Evolutionary conservation across 2,329 filamentous ascomycete genomes (phyloP).

Genomic region (Epichloe baconii): DNA sequence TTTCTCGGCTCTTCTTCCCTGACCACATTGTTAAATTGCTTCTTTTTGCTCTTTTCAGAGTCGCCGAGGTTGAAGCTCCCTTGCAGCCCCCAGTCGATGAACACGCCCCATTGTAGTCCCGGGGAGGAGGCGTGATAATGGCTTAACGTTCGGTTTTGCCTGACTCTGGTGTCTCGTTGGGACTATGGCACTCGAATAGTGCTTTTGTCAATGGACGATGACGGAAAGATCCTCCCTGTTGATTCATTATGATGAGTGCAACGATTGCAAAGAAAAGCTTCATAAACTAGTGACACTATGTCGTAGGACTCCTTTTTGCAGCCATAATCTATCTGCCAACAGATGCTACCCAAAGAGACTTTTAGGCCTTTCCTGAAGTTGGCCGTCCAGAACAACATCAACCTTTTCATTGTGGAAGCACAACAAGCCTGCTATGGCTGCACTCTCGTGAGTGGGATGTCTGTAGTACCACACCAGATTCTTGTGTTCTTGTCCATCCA

Average conservation of each 20-base stretch:
- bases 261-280: neutral
- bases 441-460: constrained; percentile 42
- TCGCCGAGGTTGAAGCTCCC: too few relatives aligned
- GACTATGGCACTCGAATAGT: too few relatives aligned
- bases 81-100: too few relatives aligned
- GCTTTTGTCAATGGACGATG: too few relatives aligned
- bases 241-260: neutral
- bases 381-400: constrained; percentile 44
- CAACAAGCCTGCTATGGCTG: constrained; percentile 37
- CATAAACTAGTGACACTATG: neutral
- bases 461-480: constrained; percentile 52
- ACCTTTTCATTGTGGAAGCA: constrained; percentile 61
- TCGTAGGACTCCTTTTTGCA: neutral
- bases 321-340: neutral
- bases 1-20: too few relatives aligned
- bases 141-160: too few relatives aligned
- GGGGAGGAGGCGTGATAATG: too few relatives aligned
- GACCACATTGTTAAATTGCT: too few relatives aligned
- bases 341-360: constrained; percentile 1
- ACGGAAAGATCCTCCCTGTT: too few relatives aligned
- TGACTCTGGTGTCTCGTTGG: too few relatives aligned
- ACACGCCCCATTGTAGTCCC: too few relatives aligned
- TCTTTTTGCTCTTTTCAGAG: too few relatives aligned
- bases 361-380: constrained; percentile 5
- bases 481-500: constrained; percentile 29